phyloP scores from a whole-genome alignment of 2,329 filamentous ascomycete species.

The Phialophora macrospora region DNA sequence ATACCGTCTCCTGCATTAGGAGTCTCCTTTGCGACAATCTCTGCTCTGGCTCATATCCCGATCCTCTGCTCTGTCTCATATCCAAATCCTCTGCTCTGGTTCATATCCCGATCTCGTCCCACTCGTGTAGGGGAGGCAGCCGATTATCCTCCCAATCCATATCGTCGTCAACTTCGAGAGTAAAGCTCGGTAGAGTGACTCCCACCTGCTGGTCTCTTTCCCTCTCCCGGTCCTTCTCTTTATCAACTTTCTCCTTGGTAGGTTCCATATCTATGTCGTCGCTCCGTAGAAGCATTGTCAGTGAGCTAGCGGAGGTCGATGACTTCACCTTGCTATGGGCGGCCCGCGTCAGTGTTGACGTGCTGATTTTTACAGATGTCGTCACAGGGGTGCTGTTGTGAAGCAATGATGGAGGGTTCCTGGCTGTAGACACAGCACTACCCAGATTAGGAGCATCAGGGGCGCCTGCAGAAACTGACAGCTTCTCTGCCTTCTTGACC shows the following conservation, averaged over 20 bases:
- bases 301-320: constrained; percentile 8
- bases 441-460: neutral
- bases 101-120: constrained; percentile 35
- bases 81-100: constrained; percentile 12
- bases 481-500: constrained; percentile 35
- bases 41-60: constrained; percentile 13
- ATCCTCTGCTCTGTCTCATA: constrained; percentile 10
- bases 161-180: constrained; percentile 35
- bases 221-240: constrained; percentile 26
- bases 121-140: constrained; percentile 38
- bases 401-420: neutral
- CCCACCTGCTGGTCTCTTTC: constrained; percentile 28
- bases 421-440: constrained; percentile 10
- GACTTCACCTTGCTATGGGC: constrained; percentile 15
- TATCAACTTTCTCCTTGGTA: constrained; percentile 15
- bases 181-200: constrained; percentile 37
- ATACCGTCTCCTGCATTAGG: neutral
- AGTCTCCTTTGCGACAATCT: neutral
- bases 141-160: constrained; percentile 37
- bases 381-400: neutral
- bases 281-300: constrained; percentile 25
- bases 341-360: constrained; percentile 5
- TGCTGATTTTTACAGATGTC: neutral
- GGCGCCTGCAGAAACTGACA: constrained; percentile 4
- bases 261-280: constrained; percentile 16